Percentiles rank a stretch among this genome's conserved stretches.
Conservation (phyloP, 2,329 filamentous ascomycete genomes). For the Paecilomyces dactylethromorphus region DNA sequence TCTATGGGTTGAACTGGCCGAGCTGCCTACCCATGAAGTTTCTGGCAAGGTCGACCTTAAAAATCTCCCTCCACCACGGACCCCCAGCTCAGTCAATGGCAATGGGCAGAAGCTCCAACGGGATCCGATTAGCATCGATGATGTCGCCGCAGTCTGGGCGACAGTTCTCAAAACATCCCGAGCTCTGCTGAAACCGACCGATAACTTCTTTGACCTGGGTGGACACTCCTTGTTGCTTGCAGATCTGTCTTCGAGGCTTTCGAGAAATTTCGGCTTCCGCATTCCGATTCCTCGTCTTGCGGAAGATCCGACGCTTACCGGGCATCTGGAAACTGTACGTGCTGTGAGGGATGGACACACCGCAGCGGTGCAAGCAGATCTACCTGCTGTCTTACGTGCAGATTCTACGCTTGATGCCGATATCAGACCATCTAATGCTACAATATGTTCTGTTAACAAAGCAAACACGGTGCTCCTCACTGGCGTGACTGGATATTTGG, state of each 20-base stretch:
- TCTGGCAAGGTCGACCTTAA: constrained; percentile 75
- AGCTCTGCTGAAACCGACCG: constrained; percentile 57
- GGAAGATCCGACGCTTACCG: constrained; percentile 63
- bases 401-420: constrained; percentile 64
- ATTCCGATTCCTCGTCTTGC: constrained; percentile 66
- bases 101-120: constrained; percentile 45
- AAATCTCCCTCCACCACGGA: constrained; percentile 59
- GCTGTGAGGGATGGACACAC: constrained; percentile 66
- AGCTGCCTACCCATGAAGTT: constrained; percentile 67
- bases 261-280: constrained; percentile 64
- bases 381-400: constrained; percentile 61
- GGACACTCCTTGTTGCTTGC: constrained; percentile 74
- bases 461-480: constrained; percentile 66
- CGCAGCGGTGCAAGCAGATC: constrained; percentile 66
- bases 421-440: constrained; percentile 52
- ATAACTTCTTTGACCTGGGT: constrained; percentile 76
- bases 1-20: constrained; percentile 66
- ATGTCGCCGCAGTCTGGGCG: constrained; percentile 67
- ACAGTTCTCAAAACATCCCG: constrained; percentile 60
- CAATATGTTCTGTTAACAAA: constrained; percentile 54
- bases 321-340: constrained; percentile 65
- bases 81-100: constrained; percentile 38
- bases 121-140: constrained; percentile 59
- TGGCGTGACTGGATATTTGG: constrained; percentile 69
- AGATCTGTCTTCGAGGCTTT: constrained; percentile 64